Evolutionary conservation across 805 yeast genomes (phyloP).

Genomic region (Barnettozyma sp.): DNA sequence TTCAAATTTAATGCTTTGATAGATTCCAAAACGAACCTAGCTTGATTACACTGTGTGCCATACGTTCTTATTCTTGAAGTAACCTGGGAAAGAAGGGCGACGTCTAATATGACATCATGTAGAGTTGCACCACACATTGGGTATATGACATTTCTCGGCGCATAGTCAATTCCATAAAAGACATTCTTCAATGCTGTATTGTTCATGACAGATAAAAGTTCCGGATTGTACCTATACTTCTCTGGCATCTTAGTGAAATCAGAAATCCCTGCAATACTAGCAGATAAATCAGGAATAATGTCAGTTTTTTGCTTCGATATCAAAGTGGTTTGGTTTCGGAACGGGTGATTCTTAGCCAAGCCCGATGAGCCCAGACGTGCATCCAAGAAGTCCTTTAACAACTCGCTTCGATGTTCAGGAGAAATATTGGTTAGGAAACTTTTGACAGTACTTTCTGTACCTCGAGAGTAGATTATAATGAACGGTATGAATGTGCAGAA

Average conservation of each 20-base stretch:
- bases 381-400: constrained; percentile 13
- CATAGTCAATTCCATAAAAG: constrained; percentile 54
- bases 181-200: constrained; percentile 28
- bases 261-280: constrained; percentile 21
- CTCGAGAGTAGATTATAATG: constrained; percentile 26
- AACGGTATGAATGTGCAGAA: constrained; percentile 18
- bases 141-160: constrained; percentile 46
- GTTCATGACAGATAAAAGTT: constrained; percentile 33
- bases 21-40: constrained; percentile 44
- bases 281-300: constrained; percentile 4
- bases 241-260: constrained; percentile 28
- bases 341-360: not conserved
- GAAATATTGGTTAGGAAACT: constrained; percentile 27
- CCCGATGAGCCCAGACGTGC: not conserved
- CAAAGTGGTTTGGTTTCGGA: not conserved
- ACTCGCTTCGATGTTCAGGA: constrained; percentile 19
- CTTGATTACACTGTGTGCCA: constrained; percentile 58
- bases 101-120: constrained; percentile 47
- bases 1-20: constrained; percentile 43
- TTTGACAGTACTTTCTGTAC: constrained; percentile 26
- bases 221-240: constrained; percentile 29
- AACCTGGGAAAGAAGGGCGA: constrained; percentile 49
- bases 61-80: constrained; percentile 52
- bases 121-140: constrained; percentile 47
- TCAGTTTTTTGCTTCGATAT: not conserved